phyloP scores from a whole-genome alignment of 129 eudicot genomes.

The Pseudognaphalium luteoalbum region DNA sequence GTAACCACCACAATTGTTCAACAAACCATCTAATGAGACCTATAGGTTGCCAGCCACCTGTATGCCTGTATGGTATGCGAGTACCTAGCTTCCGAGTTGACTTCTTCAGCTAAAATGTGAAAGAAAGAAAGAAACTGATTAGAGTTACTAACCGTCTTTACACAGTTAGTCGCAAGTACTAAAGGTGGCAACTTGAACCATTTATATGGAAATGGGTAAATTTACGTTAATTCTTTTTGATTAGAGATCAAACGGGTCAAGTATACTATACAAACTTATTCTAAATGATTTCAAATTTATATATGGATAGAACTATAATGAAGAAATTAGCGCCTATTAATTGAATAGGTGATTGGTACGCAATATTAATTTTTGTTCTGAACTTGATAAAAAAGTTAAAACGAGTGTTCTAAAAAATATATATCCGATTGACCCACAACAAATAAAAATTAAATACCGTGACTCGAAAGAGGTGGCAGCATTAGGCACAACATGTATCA shows the following conservation, averaged over 20 bases:
- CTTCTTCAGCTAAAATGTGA: constrained; percentile 21
- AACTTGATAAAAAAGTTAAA: neutral
- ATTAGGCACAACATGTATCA: constrained; percentile 18
- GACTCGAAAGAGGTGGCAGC: constrained; percentile 11
- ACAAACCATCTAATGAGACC: no score
- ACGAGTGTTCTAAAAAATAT: neutral
- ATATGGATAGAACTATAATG: neutral
- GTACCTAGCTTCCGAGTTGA: neutral
- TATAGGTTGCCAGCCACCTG: no score
- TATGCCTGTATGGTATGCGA: no score
- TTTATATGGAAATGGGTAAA: no score
- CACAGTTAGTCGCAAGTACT: no score
- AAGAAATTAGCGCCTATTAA: neutral
- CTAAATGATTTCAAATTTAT: neutral
- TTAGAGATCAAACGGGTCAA: no score
- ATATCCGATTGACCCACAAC: neutral
- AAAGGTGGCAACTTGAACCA: no score
- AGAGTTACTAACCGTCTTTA: constrained; percentile 2
- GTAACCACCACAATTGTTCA: constrained; percentile 2
- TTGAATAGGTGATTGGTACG: neutral
- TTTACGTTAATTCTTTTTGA: no score
- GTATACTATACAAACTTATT: no score
- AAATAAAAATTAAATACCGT: constrained; percentile 8
- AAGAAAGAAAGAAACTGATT: constrained; percentile 14
- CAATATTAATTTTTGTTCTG: neutral